Conservation (phyloP, 148 eudicot genomes). For the Rhododendron molle region DNA sequence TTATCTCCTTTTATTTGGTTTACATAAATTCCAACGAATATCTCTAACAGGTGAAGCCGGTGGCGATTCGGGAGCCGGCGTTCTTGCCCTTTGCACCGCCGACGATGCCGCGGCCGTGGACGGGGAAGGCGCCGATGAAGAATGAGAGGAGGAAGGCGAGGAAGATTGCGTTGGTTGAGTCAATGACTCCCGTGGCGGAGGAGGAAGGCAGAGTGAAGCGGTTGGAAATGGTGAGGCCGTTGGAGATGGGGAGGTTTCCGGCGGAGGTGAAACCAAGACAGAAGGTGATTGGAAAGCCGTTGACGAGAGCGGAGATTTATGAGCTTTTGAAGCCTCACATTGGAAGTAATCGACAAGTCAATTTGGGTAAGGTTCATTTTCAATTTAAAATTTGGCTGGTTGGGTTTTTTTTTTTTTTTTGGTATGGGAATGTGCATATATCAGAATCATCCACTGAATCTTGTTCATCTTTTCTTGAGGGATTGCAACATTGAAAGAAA, state of each 20-base stretch:
- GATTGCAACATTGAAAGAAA: background rate
- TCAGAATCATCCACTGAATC: background rate
- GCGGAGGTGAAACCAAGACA: constrained; percentile 35
- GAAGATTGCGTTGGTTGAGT: constrained; percentile 54
- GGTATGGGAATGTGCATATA: background rate
- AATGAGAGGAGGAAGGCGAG: constrained; percentile 31
- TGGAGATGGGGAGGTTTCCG: constrained; percentile 38
- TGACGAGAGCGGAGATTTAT: constrained; percentile 54
- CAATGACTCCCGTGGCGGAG: constrained; percentile 21
- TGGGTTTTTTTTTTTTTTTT: background rate
- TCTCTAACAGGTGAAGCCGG: constrained; percentile 30
- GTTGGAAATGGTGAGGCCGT: constrained; percentile 45
- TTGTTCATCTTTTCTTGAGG: background rate
- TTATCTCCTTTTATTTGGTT: background rate
- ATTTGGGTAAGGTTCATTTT: constrained; percentile 49
- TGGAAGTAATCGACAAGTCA: constrained; percentile 62
- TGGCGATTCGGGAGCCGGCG: constrained; percentile 81
- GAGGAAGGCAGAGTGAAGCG: constrained; percentile 26
- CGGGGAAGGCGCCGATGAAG: constrained; percentile 88
- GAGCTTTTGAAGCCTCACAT: constrained; percentile 50
- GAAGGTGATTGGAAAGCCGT: constrained; percentile 67
- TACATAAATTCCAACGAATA: background rate
- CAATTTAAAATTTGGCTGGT: background rate
- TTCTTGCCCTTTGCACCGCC: constrained; percentile 94
- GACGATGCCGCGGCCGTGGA: constrained; percentile 90